Percentiles rank a stretch among this genome's conserved stretches.
Conservation (phyloP, 495 filamentous ascomycete genomes). For the Penicillium paradoxum region DNA sequence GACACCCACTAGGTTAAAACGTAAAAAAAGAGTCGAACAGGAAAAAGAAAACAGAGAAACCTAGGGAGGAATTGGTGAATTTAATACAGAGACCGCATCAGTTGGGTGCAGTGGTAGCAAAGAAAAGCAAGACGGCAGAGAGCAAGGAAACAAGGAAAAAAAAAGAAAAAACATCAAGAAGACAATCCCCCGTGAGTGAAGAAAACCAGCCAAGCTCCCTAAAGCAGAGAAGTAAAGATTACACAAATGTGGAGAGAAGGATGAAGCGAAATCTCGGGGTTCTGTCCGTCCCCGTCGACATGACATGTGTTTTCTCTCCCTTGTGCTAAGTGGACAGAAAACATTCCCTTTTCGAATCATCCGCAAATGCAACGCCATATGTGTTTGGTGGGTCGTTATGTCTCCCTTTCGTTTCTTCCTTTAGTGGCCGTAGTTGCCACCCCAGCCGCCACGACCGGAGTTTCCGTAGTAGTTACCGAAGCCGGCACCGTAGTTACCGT, state of each 20-base stretch:
- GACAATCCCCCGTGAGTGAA: slow-evolving; percentile 16
- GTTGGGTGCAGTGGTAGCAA: slow-evolving; percentile 24
- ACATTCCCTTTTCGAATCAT: slow-evolving; percentile 29
- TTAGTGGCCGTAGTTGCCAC: slow-evolving; percentile 15
- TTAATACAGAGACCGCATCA: slow-evolving; percentile 30
- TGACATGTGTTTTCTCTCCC: slow-evolving; percentile 11
- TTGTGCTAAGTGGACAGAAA: slow-evolving; percentile 16
- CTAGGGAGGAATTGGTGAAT: slow-evolving; percentile 37
- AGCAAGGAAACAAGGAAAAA: slow-evolving; percentile 18
- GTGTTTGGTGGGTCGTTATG: slow-evolving; percentile 19
- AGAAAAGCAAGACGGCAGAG: slow-evolving; percentile 15
- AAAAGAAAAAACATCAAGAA: slow-evolving; percentile 19
- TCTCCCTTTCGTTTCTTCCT: slow-evolving; percentile 6
- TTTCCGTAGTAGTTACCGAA: slow-evolving; percentile 69
- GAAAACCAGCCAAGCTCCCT: slow-evolving; percentile 43
- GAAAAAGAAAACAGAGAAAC: slow-evolving; percentile 19
- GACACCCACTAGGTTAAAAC: slow-evolving; percentile 23
- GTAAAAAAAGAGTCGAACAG: slow-evolving; percentile 10
- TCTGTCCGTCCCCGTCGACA: slow-evolving; percentile 17
- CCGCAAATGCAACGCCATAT: slow-evolving; percentile 37
- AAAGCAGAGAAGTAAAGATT: slow-evolving; percentile 42
- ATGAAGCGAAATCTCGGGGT: slow-evolving; percentile 26
- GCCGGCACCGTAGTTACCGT: slow-evolving; percentile 49
- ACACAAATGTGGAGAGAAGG: slow-evolving; percentile 37
- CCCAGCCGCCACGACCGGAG: slow-evolving; percentile 20